A percentile compares a stretch with the other conserved stretches of the same genome.
These are phyloP conservation scores for Ophiostoma fasciatum DNA, from an alignment of 2,329 filamentous ascomycete genomes.

Conservation along the genomic window DNA sequence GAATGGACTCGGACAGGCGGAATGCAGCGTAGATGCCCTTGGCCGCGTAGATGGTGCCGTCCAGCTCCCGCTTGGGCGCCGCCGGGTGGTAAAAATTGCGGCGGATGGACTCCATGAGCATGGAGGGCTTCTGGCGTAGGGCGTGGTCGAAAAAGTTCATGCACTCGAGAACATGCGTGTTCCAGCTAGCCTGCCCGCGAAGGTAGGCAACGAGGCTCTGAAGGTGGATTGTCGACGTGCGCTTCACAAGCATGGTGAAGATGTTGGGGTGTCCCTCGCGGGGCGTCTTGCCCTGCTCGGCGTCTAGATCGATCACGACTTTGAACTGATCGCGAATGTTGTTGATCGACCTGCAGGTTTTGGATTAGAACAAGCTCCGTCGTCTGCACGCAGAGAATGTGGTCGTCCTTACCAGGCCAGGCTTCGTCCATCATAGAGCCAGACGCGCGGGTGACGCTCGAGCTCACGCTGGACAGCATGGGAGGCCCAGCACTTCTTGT, in stretches of 20 bases:
- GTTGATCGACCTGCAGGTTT: conserved; percentile 20
- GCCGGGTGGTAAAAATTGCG: conserved; percentile 61
- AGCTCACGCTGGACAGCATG: conserved; percentile 41
- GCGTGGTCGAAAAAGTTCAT: conserved; percentile 85
- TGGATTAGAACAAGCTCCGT: too few species aligned
- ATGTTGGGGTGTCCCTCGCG: conserved; percentile 24
- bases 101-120: conserved; percentile 55
- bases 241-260: conserved; percentile 47
- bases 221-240: conserved; percentile 56
- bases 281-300: conserved; percentile 29
- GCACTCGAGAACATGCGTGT: conserved; percentile 57
- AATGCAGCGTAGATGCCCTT: conserved; percentile 86
- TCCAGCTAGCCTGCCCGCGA: conserved; percentile 40
- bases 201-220: conserved; percentile 52
- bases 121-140: conserved; percentile 63
- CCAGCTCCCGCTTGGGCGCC: conserved; percentile 38
- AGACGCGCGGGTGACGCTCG: conserved; percentile 30
- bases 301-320: conserved; percentile 57
- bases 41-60: conserved; percentile 48
- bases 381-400: too few species aligned
- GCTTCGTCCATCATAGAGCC: conserved; percentile 72
- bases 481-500: conserved; percentile 65
- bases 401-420: conserved; percentile 56
- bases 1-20: conserved; percentile 47
- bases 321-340: conserved; percentile 30